phyloP scores from a whole-genome alignment of 495 filamentous ascomycete species.

The Viridothelium virens region DNA sequence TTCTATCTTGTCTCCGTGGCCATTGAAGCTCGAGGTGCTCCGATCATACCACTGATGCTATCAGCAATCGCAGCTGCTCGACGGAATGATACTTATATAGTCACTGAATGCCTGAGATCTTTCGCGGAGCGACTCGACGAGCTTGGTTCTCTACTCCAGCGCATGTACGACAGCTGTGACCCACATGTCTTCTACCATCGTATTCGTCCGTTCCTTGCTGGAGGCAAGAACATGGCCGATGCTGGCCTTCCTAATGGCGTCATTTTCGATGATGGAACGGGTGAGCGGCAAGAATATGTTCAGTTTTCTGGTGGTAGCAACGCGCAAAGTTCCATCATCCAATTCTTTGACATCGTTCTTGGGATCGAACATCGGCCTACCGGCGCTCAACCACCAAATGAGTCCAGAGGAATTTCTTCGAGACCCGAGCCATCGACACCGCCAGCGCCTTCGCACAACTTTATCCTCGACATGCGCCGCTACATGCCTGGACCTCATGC shows the following conservation, averaged over 20 bases:
- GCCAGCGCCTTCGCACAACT: conserved; percentile 62
- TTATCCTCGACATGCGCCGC: conserved; percentile 89
- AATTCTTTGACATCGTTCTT: conserved; percentile 89
- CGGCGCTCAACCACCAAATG: conserved; percentile 52
- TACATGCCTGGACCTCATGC: conserved; percentile 96
- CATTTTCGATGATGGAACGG: conserved; percentile 61
- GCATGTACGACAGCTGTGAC: conserved; percentile 90
- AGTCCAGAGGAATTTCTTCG: conserved; percentile 35
- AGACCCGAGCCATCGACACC: conserved; percentile 47
- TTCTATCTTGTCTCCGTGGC: conserved; percentile 94
- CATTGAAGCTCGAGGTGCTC: conserved; percentile 86
- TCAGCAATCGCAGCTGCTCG: conserved; percentile 78
- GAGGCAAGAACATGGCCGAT: conserved; percentile 92
- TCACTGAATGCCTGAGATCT: conserved; percentile 62
- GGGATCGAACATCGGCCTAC: conserved; percentile 89
- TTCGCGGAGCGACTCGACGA: conserved; percentile 87
- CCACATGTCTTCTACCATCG: conserved; percentile 88
- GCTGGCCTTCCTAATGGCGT: conserved; percentile 84
- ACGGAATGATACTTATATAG: conserved; percentile 55
- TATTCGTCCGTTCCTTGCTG: conserved; percentile 89
- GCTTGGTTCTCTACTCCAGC: conserved; percentile 60
- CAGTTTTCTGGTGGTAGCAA: conserved; percentile 89
- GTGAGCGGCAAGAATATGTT: conserved; percentile 55
- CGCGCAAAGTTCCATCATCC: conserved; percentile 88
- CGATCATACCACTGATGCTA: conserved; percentile 83